Percentiles rank a stretch among this genome's conserved stretches.
These are phyloP conservation scores for Rhodamnia argentea DNA, from an alignment of 345 rosid genomes.

Conservation along the genomic window DNA sequence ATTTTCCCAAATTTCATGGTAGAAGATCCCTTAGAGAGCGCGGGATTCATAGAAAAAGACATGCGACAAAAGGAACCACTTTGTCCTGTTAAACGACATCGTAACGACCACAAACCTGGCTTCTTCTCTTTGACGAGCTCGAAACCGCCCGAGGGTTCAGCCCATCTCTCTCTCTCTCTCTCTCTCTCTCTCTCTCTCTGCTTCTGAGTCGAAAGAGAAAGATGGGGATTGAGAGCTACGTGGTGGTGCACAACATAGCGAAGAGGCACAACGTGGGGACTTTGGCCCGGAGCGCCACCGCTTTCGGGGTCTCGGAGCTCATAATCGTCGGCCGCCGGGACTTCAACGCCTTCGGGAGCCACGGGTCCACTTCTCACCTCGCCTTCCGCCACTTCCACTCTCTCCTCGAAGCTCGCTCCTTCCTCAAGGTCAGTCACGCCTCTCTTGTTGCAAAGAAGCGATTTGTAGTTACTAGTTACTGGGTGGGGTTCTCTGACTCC, in stretches of 20 bases:
- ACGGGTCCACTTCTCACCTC: slow-evolving; percentile 85
- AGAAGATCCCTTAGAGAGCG: neutral
- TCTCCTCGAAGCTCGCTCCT: slow-evolving; percentile 55
- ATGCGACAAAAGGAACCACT: neutral
- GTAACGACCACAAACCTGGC: neutral
- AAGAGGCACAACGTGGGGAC: slow-evolving; percentile 97
- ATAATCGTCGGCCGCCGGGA: slow-evolving; percentile 90
- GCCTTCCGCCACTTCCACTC: slow-evolving; percentile 87
- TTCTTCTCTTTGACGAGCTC: neutral
- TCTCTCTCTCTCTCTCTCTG: no score
- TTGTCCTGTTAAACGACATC: neutral
- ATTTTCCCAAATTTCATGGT: neutral
- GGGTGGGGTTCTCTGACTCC: neutral
- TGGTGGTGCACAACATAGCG: slow-evolving; percentile 91
- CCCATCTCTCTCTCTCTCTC: neutral
- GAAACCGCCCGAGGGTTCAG: neutral
- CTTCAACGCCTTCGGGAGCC: slow-evolving; percentile 95
- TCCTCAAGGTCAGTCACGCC: slow-evolving; percentile 45
- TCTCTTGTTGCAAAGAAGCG: neutral
- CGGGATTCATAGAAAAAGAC: neutral
- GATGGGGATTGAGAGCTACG: slow-evolving; percentile 71
- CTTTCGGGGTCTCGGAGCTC: slow-evolving; percentile 83
- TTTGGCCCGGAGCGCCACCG: slow-evolving; percentile 84
- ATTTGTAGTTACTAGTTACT: neutral
- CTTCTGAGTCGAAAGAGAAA: neutral